Percentiles rank a stretch among this genome's conserved stretches.
phyloP scores from a whole-genome alignment of 2,329 filamentous ascomycete species.

The Zymoseptoria ardabiliae region DNA sequence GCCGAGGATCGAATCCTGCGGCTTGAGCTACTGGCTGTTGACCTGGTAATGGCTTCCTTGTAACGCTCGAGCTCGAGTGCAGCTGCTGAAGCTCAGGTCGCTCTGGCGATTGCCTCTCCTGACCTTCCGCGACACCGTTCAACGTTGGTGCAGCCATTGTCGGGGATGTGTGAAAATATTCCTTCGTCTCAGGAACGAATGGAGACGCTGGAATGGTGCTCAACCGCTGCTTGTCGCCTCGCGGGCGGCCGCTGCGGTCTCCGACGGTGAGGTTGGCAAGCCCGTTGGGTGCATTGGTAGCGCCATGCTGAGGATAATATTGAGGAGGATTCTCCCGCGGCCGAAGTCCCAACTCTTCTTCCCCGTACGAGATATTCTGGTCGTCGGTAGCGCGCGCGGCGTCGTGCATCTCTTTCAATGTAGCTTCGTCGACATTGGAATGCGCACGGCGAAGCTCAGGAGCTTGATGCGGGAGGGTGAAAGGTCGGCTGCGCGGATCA shows the following conservation, averaged over 20 bases:
- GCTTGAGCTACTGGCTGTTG: constrained; percentile 9
- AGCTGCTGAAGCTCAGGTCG: constrained; percentile 21
- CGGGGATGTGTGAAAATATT: constrained; percentile 21
- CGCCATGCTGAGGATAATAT: constrained; percentile 3
- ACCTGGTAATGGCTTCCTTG: constrained; percentile 24
- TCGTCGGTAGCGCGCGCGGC: constrained; percentile 41
- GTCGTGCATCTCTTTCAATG: constrained; percentile 70
- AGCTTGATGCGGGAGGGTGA: constrained; percentile 63
- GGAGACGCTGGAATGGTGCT: constrained; percentile 43
- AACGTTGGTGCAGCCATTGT: constrained; percentile 11
- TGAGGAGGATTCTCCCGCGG: background rate
- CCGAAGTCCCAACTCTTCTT: constrained; percentile 5
- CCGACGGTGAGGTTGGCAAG: constrained; percentile 2
- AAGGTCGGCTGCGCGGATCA: constrained; percentile 61
- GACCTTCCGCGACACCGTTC: constrained; percentile 9
- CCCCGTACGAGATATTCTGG: constrained; percentile 12
- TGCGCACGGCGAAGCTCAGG: constrained; percentile 73
- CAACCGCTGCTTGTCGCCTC: constrained; percentile 27
- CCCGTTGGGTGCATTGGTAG: background rate
- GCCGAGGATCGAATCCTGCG: background rate
- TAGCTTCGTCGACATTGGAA: constrained; percentile 74
- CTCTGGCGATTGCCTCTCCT: constrained; percentile 9
- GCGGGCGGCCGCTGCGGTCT: constrained; percentile 2
- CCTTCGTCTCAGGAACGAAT: constrained; percentile 31
- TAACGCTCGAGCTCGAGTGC: constrained; percentile 23